A percentile compares a stretch with the other conserved stretches of the same genome.
Conservation (phyloP, 208 protist species). For the Tritrichomonas foetus region DNA sequence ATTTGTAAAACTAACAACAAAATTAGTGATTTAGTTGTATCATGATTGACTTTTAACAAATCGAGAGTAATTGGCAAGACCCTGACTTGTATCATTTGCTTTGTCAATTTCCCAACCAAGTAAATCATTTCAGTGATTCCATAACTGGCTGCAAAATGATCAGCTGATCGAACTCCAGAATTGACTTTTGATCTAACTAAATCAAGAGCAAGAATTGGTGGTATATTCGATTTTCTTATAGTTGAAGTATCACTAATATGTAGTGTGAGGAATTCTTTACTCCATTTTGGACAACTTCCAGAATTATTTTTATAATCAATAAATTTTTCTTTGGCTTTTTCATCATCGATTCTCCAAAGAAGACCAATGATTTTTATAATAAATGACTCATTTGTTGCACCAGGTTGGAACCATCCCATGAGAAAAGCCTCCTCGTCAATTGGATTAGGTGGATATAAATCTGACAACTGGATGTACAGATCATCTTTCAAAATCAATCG, state of each 20-base stretch:
- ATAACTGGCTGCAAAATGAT: not conserved
- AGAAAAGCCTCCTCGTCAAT: conserved; percentile 19
- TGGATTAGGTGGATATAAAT: conserved; percentile 22
- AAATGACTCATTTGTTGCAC: not conserved
- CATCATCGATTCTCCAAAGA: not conserved
- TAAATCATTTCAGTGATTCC: not conserved
- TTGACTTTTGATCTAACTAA: not conserved
- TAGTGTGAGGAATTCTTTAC: not conserved
- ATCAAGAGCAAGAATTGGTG: not conserved
- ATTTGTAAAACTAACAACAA: not conserved
- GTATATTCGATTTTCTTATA: not conserved
- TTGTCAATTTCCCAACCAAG: not conserved
- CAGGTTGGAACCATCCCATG: not conserved
- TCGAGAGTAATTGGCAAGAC: not conserved
- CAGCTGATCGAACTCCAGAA: not conserved
- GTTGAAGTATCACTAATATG: not conserved
- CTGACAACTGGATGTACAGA: not conserved
- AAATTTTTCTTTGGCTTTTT: not conserved
- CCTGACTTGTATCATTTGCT: not conserved
- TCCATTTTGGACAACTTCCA: not conserved
- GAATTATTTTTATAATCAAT: not conserved
- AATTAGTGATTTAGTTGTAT: not conserved
- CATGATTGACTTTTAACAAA: not conserved
- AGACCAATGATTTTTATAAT: not conserved
- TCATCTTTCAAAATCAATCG: not conserved